Percentiles rank a stretch among this genome's conserved stretches.
These are phyloP conservation scores for Clarireedia monteithiana DNA, from an alignment of 2,329 filamentous ascomycete species.

Conservation along the genomic window DNA sequence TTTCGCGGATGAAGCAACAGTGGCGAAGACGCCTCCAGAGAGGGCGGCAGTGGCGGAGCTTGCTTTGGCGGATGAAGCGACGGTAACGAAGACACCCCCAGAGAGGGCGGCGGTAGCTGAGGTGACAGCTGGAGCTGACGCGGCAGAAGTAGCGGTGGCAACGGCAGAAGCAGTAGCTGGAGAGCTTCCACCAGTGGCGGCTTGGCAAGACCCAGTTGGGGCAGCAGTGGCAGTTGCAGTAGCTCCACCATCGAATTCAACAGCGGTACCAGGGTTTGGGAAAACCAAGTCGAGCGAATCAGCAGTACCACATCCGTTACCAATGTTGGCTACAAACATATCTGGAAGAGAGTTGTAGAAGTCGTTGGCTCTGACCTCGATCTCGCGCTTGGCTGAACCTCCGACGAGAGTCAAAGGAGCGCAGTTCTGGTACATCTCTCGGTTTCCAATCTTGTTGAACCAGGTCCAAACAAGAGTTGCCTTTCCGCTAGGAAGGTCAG, in stretches of 20 bases:
- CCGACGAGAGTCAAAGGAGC: slow-evolving; percentile 61
- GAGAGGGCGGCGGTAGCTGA: slow-evolving; percentile 3
- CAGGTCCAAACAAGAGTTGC: slow-evolving; percentile 88
- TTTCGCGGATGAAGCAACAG: slow-evolving; percentile 1
- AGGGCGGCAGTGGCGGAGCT: not conserved
- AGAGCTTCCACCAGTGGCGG: slow-evolving; percentile 8
- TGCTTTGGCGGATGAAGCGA: slow-evolving; percentile 9
- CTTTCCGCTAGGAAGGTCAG: slow-evolving; percentile 63
- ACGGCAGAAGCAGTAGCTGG: slow-evolving; percentile 7
- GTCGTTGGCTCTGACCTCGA: slow-evolving; percentile 32
- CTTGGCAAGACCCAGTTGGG: slow-evolving; percentile 25
- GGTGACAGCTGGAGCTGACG: slow-evolving; percentile 10
- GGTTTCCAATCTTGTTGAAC: slow-evolving; percentile 88
- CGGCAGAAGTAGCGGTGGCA: not conserved
- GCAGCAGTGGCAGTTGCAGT: slow-evolving; percentile 23
- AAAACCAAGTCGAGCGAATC: slow-evolving; percentile 54
- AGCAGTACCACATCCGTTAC: slow-evolving; percentile 44
- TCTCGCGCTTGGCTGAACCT: slow-evolving; percentile 32
- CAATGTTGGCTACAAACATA: slow-evolving; percentile 70
- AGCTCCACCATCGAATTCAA: slow-evolving; percentile 39
- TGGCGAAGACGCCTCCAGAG: slow-evolving; percentile 28
- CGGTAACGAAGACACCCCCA: slow-evolving; percentile 31
- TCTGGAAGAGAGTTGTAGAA: slow-evolving; percentile 58
- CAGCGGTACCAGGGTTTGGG: slow-evolving; percentile 55
- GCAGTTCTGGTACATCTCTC: slow-evolving; percentile 98